Evolutionary conservation across 2,329 filamentous ascomycete genomes (phyloP).

Genomic region (Aspergillaceae sp.): DNA sequence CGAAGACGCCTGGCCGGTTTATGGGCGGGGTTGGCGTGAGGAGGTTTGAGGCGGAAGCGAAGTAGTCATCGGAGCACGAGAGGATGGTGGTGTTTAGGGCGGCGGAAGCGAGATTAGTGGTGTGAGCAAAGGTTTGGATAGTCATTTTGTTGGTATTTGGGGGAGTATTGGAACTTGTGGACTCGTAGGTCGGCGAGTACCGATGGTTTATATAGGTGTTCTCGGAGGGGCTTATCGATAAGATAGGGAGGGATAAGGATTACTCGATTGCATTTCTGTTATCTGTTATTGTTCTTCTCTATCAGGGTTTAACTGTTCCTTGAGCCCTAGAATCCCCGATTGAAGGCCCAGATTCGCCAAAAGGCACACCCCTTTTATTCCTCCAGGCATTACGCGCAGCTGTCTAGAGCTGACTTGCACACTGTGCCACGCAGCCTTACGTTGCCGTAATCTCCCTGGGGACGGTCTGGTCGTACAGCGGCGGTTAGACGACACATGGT

Average conservation of each 20-base stretch:
- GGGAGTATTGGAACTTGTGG: no score
- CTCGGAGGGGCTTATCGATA: background rate
- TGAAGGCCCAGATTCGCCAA: background rate
- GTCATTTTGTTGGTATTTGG: background rate
- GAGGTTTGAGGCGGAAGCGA: slow-evolving; percentile 52
- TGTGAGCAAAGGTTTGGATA: slow-evolving; percentile 45
- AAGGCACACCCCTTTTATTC: background rate
- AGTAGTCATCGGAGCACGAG: slow-evolving; percentile 53
- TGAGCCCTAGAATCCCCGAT: background rate
- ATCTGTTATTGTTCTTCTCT: background rate
- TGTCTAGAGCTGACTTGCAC: no score
- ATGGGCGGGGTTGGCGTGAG: slow-evolving; percentile 49
- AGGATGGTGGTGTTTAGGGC: slow-evolving; percentile 47
- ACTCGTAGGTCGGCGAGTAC: no score
- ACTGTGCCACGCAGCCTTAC: no score
- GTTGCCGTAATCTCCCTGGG: background rate
- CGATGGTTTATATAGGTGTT: background rate
- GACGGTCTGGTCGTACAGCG: background rate
- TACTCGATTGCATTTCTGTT: background rate
- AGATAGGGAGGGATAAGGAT: background rate
- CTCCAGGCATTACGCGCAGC: no score
- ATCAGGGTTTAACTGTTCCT: background rate
- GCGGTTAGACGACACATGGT: background rate
- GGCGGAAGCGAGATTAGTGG: slow-evolving; percentile 41
- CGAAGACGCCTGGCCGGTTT: slow-evolving; percentile 50